Evolutionary conservation across 1,139 yeast genomes (phyloP), one percentile per base, ranked within the genome.

Genomic region (Chernovozyma sophiae-reginae): DNA sequence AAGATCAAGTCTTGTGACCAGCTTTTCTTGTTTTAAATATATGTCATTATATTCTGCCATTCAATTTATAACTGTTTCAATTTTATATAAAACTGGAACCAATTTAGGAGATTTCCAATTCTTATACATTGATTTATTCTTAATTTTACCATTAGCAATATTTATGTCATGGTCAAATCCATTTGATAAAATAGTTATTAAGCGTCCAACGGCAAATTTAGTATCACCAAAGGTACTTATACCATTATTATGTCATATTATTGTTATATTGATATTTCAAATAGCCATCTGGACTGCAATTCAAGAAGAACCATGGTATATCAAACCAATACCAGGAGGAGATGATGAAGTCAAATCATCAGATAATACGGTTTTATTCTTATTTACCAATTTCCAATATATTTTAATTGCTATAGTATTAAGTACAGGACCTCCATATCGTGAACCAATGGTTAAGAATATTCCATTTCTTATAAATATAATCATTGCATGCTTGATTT

Each of bases 161-260:
- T 89, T 89, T 62, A 84, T 94, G 98, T 90, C 97, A 6, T 90
- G 98, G 97, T 81, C 97, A 1, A 79, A 81, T 51, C 95, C 99
- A 0, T 82, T 68, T 52, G 67, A 71, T 2, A 59, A 53, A 23
- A 63, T 92, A 22, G 76, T 77, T 12, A 60, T 67, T 27, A 90
- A 89, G 54, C 73, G 96, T 38, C 98, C 99, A 3, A 86, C 95
- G 1, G 97, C 98, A 1, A 92, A 92, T 56, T 68, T 92, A 43
- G 95, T 92, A 1, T 86, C 96, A 1, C 83, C 94, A 31, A 89
- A 89, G 57, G 82, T 92, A 25, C 67, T 94, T 46, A 73, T 86
- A 3, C 96, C 97, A 2, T 63, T 92, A 44, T 51, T 87, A 20
- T 78, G 92, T 25, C 86, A 86, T 52, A 89, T 94, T 41, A 23